phyloP scores from a whole-genome alignment of 176 grass and related monocot species.

The Musa acuminata region DNA sequence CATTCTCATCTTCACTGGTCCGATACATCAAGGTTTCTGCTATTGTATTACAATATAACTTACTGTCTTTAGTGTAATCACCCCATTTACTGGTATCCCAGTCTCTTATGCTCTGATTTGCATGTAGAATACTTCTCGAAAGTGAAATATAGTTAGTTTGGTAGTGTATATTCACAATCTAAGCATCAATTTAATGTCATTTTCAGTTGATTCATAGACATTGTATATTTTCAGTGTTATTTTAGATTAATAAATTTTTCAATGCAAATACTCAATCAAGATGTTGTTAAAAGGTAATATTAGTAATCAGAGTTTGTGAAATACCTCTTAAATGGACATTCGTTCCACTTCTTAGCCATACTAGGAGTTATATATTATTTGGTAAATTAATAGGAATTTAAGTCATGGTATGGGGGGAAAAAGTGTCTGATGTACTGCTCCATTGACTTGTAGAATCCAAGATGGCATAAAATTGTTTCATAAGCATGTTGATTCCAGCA shows the following conservation, averaged over 20 bases:
- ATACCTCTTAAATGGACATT: neutral
- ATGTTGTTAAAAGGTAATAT: neutral
- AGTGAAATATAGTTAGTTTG: neutral
- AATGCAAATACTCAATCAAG: neutral
- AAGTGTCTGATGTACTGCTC: no score
- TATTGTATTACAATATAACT: neutral
- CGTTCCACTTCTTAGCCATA: neutral
- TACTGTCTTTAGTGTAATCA: neutral
- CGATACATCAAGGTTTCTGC: constrained; percentile 65
- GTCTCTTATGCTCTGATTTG: neutral
- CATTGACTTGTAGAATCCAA: no score
- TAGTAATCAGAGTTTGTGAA: neutral
- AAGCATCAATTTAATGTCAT: neutral
- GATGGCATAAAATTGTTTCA: no score
- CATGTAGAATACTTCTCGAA: neutral
- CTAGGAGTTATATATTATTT: no score
- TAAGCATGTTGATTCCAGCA: no score
- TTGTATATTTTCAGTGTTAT: neutral
- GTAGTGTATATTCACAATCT: neutral
- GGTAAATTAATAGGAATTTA: no score
- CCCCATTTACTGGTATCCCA: neutral
- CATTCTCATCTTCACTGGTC: constrained; percentile 93
- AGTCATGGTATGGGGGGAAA: no score
- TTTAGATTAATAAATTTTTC: neutral
- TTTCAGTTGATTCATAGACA: neutral